Evolutionary conservation across 495 filamentous ascomycete species (phyloP), one percentile per base, ranked within the genome.

Genomic region (Opeltia flavorubescens): DNA sequence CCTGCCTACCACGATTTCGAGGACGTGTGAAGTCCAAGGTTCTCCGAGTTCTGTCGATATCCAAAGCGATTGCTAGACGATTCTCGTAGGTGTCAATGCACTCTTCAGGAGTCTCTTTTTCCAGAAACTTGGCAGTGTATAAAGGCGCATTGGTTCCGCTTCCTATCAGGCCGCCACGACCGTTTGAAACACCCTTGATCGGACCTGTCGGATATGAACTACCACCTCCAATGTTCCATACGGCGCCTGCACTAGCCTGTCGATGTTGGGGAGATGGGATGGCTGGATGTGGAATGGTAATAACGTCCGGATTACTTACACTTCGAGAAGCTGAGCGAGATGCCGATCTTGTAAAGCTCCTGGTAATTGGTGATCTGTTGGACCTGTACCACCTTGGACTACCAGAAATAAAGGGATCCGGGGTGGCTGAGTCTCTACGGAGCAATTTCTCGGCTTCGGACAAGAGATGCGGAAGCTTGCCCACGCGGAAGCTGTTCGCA

Each of bases 221-320:
- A 23, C 86, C 84, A 24, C 86, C 84, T 15, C 88, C 84, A 13
- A 91, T 83, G 4, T 76, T 75, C 88, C 88, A 94, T n/a, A 89
- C 70, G 29, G 76, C 72, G 0, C 83, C 84, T 41, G 65, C 52
- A 60, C 85, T 91, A 41, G 78, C 65, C 50, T 75, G 65, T 38
- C 54, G 45, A 30, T 46, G 52, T 31, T 54, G 58, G 35, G 44
- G 17, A 31, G 31, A 11, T 6, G 43, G 34, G 4, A 34, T 20
- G 25, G 31, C 38, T 6, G 21, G 38, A n/a, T 51, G 36, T 33
- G 50, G 44, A 18, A 49, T 29, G 26, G 23, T 27, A 9, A 46
- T 33, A 9, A 53, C 44, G 43, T 50, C 46, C 1, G 47, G 45
- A 8, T 33, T 31, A 20, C 53, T 54, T 21, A 53, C 49, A 25